Evolutionary conservation across 345 rosid genomes (phyloP), one percentile per base, ranked within the genome.

Genomic region (Triadica sebifera): DNA sequence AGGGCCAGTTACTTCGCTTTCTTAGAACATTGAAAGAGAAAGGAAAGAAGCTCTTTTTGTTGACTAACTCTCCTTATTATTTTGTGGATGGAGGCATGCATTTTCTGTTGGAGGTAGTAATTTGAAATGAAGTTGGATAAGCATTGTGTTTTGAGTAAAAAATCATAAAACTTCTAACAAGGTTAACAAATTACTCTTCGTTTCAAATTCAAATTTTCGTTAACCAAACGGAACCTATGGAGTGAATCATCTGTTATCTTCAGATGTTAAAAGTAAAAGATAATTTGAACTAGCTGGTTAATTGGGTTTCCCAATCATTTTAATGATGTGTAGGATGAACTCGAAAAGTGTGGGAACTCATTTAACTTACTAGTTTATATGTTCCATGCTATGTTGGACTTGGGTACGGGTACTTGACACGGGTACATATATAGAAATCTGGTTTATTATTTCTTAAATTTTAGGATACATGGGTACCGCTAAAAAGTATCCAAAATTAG

Each of bases 11-110:
- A 37, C 86, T 92, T 65, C 81, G 56, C 55, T 91, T 91, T 80
- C 88, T 94, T 38, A 88, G 83, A 78, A 87, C 89, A 89, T 81
- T 94, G 37, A 91, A 77, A 79, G 96, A 92, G 84, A 91, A 89
- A 67, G 99, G 98, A 70, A 94, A 92, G 93, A 94, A 91, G 76
- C 93, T 94, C 58, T 94, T 94, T 73, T 83, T 94, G 87, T 71
- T 94, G 83, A 94, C 98, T 8, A 94, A 92, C 85, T 94, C 99
- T 69, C 99, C 99, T 0, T 92, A 83, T 82, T 87, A 91, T 83
- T 94, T 94, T 83, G 97, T 92, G 43, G 97, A 94, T 86, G 97
- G 98, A 24, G 98, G 98, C 80, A 94, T 94, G 99, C 84, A 81
- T 19, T 94, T 77, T 88, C 87, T 94, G 83, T 79, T 90, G 88